These are phyloP conservation scores for Botrytis elliptica DNA, from an alignment of 2,329 filamentous ascomycete genomes.

Conservation along the genomic window DNA sequence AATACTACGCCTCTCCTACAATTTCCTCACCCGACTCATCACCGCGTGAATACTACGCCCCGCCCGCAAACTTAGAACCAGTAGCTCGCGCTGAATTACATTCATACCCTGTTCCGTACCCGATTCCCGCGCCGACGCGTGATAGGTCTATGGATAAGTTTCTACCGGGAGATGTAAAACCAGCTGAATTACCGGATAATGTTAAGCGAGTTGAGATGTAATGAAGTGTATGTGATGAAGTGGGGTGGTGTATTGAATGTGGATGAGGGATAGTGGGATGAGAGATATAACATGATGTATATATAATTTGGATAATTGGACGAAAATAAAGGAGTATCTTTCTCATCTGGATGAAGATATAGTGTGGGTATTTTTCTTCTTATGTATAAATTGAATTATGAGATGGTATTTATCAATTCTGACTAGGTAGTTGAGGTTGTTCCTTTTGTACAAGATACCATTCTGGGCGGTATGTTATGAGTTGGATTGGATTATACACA, in stretches of 20 bases:
- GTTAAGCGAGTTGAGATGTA: neutral
- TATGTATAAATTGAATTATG: neutral
- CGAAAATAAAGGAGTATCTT: neutral
- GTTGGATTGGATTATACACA: neutral
- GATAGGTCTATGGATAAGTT: neutral
- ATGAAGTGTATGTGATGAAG: too few species aligned
- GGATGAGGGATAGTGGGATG: neutral
- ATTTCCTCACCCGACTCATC: too few species aligned
- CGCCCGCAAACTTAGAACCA: rapidly evolving
- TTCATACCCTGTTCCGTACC: neutral
- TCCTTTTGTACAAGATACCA: neutral
- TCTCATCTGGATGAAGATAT: neutral
- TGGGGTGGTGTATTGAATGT: too few species aligned
- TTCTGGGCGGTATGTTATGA: too few species aligned
- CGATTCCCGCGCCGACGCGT: neutral
- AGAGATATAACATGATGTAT: neutral
- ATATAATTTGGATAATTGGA: neutral
- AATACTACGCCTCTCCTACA: too few species aligned
- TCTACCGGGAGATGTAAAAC: neutral
- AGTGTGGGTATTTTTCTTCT: neutral
- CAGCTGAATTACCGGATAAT: neutral
- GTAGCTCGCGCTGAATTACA: neutral
- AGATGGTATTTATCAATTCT: neutral
- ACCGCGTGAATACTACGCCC: too few species aligned
- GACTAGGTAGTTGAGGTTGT: too few species aligned